Conservation (phyloP, 306 rosid genomes). For the Cicer pinnatifidum region DNA sequence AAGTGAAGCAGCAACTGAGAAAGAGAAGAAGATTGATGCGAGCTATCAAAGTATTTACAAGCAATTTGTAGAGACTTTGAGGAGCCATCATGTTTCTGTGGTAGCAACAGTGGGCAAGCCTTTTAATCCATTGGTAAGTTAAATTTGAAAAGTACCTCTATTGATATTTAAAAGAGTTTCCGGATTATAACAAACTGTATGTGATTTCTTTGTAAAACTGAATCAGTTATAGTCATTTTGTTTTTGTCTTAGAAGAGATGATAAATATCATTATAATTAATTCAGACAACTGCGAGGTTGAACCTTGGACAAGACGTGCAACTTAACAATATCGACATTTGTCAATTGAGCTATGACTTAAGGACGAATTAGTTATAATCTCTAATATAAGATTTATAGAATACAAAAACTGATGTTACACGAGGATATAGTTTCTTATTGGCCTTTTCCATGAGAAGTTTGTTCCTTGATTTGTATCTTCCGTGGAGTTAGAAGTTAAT, state of each 20-base stretch:
- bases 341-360: no score
- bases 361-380: neutral
- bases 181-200: neutral
- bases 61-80: slow-evolving; percentile 86
- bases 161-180: slow-evolving; percentile 7
- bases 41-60: slow-evolving; percentile 96
- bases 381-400: neutral
- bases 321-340: no score
- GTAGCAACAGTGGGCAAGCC: slow-evolving; percentile 84
- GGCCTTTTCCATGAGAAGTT: neutral
- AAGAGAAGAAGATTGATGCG: slow-evolving; percentile 75
- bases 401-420: no score
- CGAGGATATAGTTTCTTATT: no score
- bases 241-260: no score
- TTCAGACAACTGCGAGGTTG: no score
- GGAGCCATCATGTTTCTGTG: slow-evolving; percentile 70
- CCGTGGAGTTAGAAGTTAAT: slow-evolving; percentile 14
- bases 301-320: no score
- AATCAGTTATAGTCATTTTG: no score
- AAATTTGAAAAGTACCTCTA: slow-evolving; percentile 15
- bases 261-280: no score
- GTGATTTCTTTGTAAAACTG: neutral
- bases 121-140: slow-evolving; percentile 85
- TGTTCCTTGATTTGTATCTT: neutral
- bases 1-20: slow-evolving; percentile 68